Evolutionary conservation across 75 land plant genomes (phyloP).

Genomic region (Cupressus sempervirens): DNA sequence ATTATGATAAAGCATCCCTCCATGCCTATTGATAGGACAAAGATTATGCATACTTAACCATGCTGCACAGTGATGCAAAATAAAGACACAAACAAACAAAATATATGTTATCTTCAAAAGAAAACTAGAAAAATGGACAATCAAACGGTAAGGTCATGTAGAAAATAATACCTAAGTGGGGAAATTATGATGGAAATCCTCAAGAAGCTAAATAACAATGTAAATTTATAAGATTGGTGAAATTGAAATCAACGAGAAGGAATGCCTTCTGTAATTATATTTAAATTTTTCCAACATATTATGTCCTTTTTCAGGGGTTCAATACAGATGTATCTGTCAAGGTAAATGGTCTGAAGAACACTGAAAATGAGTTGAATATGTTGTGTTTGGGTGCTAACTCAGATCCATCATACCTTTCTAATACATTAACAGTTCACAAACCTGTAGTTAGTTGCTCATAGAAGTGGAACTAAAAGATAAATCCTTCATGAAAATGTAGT

Average conservation of each 20-base stretch:
- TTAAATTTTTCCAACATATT: background rate
- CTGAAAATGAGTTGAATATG: background rate
- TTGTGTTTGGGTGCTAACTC: background rate
- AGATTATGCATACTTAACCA: too few relatives aligned
- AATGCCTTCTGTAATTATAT: background rate
- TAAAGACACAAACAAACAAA: too few relatives aligned
- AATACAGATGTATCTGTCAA: too few relatives aligned
- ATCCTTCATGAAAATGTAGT: background rate
- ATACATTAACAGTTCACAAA: too few relatives aligned
- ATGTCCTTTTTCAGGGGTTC: background rate
- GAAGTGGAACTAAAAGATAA: background rate
- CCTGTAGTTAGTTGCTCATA: background rate
- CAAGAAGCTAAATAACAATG: too few relatives aligned
- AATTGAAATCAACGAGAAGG: background rate
- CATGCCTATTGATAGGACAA: background rate
- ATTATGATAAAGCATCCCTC: background rate
- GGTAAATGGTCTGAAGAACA: background rate
- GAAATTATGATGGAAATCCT: too few relatives aligned
- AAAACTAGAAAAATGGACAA: too few relatives aligned
- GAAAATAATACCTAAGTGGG: too few relatives aligned
- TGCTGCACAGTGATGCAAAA: too few relatives aligned
- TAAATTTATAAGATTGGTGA: background rate
- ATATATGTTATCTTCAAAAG: too few relatives aligned
- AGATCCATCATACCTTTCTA: background rate
- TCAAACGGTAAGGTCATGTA: too few relatives aligned